A percentile compares a stretch with the other conserved stretches of the same genome.
These are phyloP conservation scores for Kernera saxatilis DNA, from an alignment of 345 rosid genomes.

Conservation along the genomic window DNA sequence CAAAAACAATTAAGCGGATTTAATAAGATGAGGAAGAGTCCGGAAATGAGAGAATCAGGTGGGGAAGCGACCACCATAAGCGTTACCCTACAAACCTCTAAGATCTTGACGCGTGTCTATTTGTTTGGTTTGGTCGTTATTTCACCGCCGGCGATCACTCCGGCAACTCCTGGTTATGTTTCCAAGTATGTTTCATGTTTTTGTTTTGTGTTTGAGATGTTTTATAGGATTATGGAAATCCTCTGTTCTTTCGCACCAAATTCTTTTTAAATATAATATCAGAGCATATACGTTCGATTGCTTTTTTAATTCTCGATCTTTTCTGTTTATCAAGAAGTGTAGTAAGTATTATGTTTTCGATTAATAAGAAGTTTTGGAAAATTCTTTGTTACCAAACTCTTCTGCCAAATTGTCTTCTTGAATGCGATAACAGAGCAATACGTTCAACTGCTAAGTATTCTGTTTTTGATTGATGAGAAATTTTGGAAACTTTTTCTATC, in stretches of 20 bases:
- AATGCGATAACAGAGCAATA: too few relatives aligned
- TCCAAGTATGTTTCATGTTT: not conserved
- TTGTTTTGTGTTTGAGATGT: not conserved
- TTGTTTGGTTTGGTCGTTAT: not conserved
- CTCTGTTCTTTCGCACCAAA: not conserved
- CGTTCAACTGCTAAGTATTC: too few relatives aligned
- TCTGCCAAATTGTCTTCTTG: too few relatives aligned
- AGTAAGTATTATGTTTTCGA: too few relatives aligned
- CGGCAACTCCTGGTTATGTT: not conserved
- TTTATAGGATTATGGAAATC: not conserved
- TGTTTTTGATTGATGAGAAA: too few relatives aligned
- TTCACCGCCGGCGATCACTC: slow-evolving; percentile 6
- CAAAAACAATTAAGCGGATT: slow-evolving; percentile 39
- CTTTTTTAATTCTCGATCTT: not conserved
- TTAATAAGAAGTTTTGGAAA: too few relatives aligned
- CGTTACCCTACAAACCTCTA: not conserved
- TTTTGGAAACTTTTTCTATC: too few relatives aligned
- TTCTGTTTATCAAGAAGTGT: too few relatives aligned
- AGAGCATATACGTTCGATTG: not conserved
- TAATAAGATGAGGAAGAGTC: slow-evolving; percentile 37
- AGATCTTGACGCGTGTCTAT: not conserved
- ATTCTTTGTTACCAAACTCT: too few relatives aligned
- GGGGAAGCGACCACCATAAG: slow-evolving; percentile 12
- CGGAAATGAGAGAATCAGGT: slow-evolving; percentile 21
- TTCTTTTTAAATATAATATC: not conserved